Evolutionary conservation across 257 asterid species (phyloP).

Genomic region (Ilex asprella): DNA sequence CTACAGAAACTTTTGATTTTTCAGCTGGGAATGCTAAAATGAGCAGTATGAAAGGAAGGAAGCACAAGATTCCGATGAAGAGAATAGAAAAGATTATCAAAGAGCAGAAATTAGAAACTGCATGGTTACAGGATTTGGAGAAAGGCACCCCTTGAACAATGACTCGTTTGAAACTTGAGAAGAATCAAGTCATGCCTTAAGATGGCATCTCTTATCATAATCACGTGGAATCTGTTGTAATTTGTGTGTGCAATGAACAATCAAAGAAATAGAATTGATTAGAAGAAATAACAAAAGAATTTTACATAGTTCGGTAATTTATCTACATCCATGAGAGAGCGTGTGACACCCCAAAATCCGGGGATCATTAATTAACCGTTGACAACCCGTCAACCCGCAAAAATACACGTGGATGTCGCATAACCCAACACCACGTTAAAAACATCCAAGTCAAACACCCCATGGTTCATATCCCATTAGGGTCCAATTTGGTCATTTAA

Average conservation of each 20-base stretch:
- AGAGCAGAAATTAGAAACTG: constrained; percentile 83
- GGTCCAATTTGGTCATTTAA: no score
- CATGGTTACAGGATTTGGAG: constrained; percentile 90
- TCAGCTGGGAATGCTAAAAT: constrained; percentile 27
- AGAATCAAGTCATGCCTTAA: constrained; percentile 87
- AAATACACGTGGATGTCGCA: no score
- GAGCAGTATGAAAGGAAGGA: constrained; percentile 36
- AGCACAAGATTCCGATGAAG: constrained; percentile 39
- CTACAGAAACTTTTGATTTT: constrained; percentile 19
- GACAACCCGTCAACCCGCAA: no score
- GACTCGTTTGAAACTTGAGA: constrained; percentile 59
- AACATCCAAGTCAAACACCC: no score
- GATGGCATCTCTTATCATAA: constrained; percentile 34
- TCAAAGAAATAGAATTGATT: no score
- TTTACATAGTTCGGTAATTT: no score
- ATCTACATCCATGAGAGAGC: no score
- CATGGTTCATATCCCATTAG: no score
- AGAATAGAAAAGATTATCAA: constrained; percentile 78
- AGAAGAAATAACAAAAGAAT: no score
- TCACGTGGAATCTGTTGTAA: constrained; percentile 14
- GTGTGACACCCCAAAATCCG: no score
- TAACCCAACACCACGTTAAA: no score
- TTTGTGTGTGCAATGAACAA: constrained; percentile 13
- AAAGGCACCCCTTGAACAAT: constrained; percentile 67
- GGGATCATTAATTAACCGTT: no score